These are phyloP conservation scores for Podaxis carcinomalis DNA, from an alignment of 768 basidiomycete species.

Conservation along the genomic window DNA sequence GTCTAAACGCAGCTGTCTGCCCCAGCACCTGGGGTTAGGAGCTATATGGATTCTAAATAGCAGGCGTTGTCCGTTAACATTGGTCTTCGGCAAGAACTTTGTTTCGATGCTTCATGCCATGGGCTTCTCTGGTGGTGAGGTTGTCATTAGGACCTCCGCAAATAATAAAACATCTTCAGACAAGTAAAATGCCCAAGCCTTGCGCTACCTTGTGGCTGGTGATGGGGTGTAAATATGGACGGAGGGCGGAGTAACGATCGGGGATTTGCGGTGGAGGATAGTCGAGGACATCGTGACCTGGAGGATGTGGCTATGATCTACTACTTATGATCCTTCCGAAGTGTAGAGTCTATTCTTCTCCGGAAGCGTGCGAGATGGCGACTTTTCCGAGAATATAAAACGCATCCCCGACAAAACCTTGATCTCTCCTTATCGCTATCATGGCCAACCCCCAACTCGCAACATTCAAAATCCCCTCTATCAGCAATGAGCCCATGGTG, in stretches of 20 bases:
- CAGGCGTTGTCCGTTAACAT: no score
- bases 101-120: no score
- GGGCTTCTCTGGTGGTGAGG: no score
- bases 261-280: neutral
- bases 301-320: neutral
- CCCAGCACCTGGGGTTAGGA: no score
- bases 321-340: constrained; percentile 3
- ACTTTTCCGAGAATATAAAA: neutral
- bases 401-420: neutral
- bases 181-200: no score
- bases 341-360: neutral
- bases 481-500: constrained; percentile 96
- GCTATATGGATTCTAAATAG: no score
- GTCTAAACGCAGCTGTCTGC: no score
- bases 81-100: no score
- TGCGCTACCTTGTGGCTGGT: no score
- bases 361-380: neutral
- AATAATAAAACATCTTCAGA: no score
- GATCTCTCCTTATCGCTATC: constrained; percentile 20
- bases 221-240: neutral
- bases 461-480: constrained; percentile 75
- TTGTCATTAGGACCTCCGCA: no score
- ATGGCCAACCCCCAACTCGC: constrained; percentile 79
- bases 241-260: neutral
- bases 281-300: neutral